A percentile compares a stretch with the other conserved stretches of the same genome.
These are phyloP conservation scores for Kondoa subrosea DNA, from an alignment of 768 basidiomycete genomes.

Conservation along the genomic window DNA sequence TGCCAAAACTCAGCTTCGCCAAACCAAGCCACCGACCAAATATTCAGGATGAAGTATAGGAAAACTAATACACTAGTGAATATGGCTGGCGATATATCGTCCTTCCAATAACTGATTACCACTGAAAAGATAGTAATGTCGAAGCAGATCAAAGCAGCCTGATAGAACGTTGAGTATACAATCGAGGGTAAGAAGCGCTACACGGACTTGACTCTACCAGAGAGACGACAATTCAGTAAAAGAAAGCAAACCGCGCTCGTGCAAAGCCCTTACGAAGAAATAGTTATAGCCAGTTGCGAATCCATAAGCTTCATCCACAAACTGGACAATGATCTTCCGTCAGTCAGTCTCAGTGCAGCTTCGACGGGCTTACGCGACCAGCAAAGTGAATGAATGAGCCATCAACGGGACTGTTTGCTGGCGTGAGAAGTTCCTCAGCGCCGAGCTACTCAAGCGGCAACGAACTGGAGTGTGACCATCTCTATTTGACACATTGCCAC, in stretches of 20 bases:
- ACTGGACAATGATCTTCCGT: neutral
- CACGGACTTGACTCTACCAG: neutral
- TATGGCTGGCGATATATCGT: slow-evolving; percentile 13
- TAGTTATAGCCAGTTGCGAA: slow-evolving; percentile 19
- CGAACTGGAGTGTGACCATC: slow-evolving; percentile 15
- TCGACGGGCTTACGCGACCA: slow-evolving; percentile 1
- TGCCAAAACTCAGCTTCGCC: slow-evolving; percentile 43
- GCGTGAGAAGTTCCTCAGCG: too few relatives aligned
- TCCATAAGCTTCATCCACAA: slow-evolving; percentile 18
- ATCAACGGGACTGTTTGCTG: slow-evolving; percentile 13
- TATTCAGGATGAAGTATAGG: slow-evolving; percentile 15
- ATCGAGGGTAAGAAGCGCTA: neutral
- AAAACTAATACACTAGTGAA: slow-evolving; percentile 14
- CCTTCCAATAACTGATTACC: slow-evolving; percentile 17
- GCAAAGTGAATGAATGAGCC: slow-evolving; percentile 19
- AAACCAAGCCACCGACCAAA: slow-evolving; percentile 17
- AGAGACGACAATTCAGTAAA: neutral
- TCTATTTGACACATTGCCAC: slow-evolving; percentile 15
- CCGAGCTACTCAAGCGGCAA: neutral
- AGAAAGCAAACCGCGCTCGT: neutral
- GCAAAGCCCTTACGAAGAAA: neutral
- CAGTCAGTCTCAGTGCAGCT: neutral
- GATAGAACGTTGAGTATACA: slow-evolving; percentile 3
- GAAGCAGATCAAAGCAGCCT: slow-evolving; percentile 18
- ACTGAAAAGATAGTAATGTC: slow-evolving; percentile 21